Conservation (phyloP, 2,329 filamentous ascomycete genomes). For the Penicillium sp. region DNA sequence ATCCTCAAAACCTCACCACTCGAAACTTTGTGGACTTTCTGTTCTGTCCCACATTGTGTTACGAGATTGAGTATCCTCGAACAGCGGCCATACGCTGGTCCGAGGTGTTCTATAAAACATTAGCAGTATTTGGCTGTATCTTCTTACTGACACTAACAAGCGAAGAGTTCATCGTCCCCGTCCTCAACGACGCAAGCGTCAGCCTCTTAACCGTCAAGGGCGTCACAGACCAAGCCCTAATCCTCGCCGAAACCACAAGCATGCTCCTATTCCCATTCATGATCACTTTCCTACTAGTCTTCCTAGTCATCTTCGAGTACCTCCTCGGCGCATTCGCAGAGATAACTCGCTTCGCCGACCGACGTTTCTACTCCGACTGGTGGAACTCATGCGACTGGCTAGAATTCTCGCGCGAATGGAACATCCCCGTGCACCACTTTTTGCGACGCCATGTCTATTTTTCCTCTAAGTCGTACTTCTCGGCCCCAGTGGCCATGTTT, state of each 20-base stretch:
- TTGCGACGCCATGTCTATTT: conserved; percentile 91
- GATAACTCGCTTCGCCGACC: conserved; percentile 86
- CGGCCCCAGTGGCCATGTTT: conserved; percentile 71
- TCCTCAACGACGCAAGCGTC: conserved; percentile 68
- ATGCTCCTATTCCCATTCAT: conserved; percentile 95
- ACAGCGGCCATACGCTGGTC: conserved; percentile 70
- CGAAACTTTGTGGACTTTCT: conserved; percentile 82
- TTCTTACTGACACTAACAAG: conserved; percentile 87
- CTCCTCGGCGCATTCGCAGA: conserved; percentile 91
- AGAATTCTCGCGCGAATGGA: conserved; percentile 95
- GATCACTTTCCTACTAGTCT: conserved; percentile 90
- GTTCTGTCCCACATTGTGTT: conserved; percentile 91
- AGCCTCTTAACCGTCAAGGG: conserved; percentile 48
- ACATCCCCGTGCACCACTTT: conserved; percentile 95
- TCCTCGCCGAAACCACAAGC: conserved; percentile 84
- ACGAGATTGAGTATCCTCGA: conserved; percentile 93
- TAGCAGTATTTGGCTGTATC: conserved; percentile 93
- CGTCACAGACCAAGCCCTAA: conserved; percentile 65
- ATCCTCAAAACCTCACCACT: conserved; percentile 81
- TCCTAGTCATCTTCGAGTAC: conserved; percentile 98
- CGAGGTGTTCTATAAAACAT: conserved; percentile 76
- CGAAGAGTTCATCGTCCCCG: conserved; percentile 92
- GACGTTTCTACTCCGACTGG: conserved; percentile 83
- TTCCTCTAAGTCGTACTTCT: conserved; percentile 72
- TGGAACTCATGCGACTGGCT: conserved; percentile 66